A percentile compares a stretch with the other conserved stretches of the same genome.
Conservation (phyloP, 495 filamentous ascomycete species). For the Trichocladium antarcticum region DNA sequence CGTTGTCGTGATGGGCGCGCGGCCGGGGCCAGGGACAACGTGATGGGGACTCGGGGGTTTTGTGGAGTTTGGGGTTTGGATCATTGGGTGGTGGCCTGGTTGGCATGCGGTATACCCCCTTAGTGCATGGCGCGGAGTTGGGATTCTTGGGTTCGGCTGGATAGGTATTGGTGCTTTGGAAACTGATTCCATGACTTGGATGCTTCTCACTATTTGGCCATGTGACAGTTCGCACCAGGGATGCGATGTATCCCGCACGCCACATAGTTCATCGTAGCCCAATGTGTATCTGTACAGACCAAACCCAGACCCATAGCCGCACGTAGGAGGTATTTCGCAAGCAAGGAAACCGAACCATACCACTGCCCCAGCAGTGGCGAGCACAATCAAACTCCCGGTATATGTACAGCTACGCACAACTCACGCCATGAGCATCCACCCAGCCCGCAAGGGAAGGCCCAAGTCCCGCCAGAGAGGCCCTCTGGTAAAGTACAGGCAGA, state of each 20-base stretch:
- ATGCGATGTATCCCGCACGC: too few species aligned
- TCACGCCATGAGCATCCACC: not conserved
- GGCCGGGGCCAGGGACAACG: not conserved
- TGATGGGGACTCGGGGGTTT: not conserved
- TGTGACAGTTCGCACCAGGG: too few species aligned
- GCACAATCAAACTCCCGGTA: not conserved
- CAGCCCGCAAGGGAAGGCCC: not conserved
- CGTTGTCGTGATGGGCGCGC: conserved; percentile 34
- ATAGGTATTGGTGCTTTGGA: not conserved
- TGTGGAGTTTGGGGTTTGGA: not conserved
- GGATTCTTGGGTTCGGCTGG: not conserved
- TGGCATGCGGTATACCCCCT: not conserved
- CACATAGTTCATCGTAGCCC: too few species aligned
- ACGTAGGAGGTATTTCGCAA: not conserved
- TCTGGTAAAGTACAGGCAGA: not conserved
- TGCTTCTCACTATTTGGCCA: too few species aligned
- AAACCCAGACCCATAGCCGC: too few species aligned
- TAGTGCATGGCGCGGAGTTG: conserved; percentile 2
- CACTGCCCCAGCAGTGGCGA: not conserved
- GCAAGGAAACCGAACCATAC: not conserved
- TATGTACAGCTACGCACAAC: not conserved
- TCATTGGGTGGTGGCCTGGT: not conserved
- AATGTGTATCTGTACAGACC: too few species aligned
- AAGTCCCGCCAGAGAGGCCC: not conserved
- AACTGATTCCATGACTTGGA: not conserved